These are phyloP conservation scores for Tritrichomonas foetus DNA, from an alignment of 208 protist genomes.

Conservation along the genomic window DNA sequence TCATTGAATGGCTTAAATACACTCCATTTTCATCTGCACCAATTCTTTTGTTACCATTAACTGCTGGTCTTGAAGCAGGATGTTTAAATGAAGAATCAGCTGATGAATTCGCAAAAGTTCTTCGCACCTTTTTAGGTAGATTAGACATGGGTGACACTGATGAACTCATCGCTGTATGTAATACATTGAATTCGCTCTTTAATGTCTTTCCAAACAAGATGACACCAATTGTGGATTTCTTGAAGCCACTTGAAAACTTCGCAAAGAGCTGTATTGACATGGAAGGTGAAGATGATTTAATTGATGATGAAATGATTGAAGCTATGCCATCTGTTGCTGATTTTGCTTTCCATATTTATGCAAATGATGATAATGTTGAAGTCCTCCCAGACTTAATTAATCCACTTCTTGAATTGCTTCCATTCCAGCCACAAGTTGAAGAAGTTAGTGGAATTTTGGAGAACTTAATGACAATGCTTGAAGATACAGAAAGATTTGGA, in stretches of 20 bases:
- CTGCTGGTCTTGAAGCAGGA: neutral
- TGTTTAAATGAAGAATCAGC: neutral
- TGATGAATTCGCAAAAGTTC: neutral
- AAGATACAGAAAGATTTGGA: neutral
- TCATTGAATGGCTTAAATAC: neutral
- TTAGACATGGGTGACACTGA: neutral
- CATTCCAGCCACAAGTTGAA: slow-evolving; percentile 23
- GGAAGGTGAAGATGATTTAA: neutral
- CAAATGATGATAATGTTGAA: neutral
- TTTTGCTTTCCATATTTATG: neutral
- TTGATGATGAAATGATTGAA: neutral
- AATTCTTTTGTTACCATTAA: neutral
- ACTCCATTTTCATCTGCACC: too few species aligned
- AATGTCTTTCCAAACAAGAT: neutral
- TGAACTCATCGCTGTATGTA: neutral
- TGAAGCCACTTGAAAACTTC: neutral
- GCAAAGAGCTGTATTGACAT: neutral
- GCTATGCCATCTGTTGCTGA: neutral
- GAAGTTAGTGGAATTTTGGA: neutral
- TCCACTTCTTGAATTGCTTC: neutral
- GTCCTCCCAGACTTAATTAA: neutral
- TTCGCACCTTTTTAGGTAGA: neutral
- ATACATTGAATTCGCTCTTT: neutral
- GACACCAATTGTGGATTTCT: neutral
- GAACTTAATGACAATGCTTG: neutral